Evolutionary conservation across 116 monocot genomes (phyloP).

Genomic region (Dioscorea cayenensis): DNA sequence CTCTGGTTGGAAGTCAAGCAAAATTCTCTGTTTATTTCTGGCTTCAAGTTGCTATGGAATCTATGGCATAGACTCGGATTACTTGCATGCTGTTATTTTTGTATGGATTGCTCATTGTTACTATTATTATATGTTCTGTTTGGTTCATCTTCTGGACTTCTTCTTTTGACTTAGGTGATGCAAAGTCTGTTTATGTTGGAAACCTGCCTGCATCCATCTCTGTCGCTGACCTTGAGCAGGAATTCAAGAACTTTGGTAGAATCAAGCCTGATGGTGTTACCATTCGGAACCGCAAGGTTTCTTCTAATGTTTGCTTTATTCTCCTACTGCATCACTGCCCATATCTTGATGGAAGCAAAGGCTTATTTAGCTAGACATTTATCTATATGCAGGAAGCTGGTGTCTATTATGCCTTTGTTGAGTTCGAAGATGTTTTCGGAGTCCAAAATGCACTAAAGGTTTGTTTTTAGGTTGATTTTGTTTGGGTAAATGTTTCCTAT

Average conservation of each 20-base stretch:
- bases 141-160: neutral
- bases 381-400: conserved; percentile 62
- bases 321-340: neutral
- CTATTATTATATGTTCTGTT: neutral
- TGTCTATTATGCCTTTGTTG: conserved; percentile 84
- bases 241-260: conserved; percentile 88
- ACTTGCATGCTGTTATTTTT: too few species aligned
- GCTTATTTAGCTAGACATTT: neutral
- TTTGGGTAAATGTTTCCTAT: neutral
- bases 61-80: too few species aligned
- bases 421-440: conserved; percentile 74
- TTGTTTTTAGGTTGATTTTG: neutral
- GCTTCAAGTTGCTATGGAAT: too few species aligned
- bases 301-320: neutral
- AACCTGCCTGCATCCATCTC: conserved; percentile 68
- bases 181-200: conserved; percentile 90
- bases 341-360: neutral
- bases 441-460: conserved; percentile 92
- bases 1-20: too few species aligned
- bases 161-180: conserved; percentile 40
- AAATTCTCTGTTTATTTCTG: too few species aligned
- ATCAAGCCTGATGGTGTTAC: conserved; percentile 79
- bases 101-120: neutral
- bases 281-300: conserved; percentile 90
- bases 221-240: conserved; percentile 67